A percentile compares a stretch with the other conserved stretches of the same genome.
Evolutionary conservation across 108 stramenopile species (phyloP).

Genomic region (Fistulifera pelliculosa): DNA sequence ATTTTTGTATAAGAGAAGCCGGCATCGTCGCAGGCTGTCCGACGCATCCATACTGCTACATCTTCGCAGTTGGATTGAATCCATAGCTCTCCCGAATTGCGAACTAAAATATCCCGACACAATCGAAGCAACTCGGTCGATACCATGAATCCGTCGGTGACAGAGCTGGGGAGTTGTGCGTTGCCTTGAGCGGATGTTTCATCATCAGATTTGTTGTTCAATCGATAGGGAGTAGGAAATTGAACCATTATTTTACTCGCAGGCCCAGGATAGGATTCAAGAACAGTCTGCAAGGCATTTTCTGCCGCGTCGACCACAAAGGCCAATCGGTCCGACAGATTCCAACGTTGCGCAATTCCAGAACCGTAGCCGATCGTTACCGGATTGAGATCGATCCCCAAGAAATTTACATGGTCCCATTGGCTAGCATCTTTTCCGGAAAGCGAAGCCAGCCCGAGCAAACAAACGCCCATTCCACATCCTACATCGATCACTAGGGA

Average conservation of each 20-base stretch:
- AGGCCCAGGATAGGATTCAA: constrained; percentile 45
- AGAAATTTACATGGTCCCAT: constrained; percentile 50
- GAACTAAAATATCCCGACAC: neutral
- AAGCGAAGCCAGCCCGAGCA: constrained; percentile 40
- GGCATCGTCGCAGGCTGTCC: constrained; percentile 23
- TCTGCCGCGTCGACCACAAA: constrained; percentile 61
- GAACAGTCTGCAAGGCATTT: constrained; percentile 19
- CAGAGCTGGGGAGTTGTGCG: constrained; percentile 55
- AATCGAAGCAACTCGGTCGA: constrained; percentile 37
- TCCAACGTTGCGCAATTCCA: constrained; percentile 46
- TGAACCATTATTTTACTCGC: constrained; percentile 43
- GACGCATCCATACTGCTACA: constrained; percentile 59
- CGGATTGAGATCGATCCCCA: constrained; percentile 60
- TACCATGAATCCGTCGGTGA: constrained; percentile 60
- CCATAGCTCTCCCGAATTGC: constrained; percentile 23
- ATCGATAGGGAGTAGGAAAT: constrained; percentile 68
- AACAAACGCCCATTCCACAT: constrained; percentile 68
- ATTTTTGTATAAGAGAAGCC: constrained; percentile 32
- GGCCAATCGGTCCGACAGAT: constrained; percentile 16
- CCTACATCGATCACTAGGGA: constrained; percentile 69
- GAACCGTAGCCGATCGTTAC: constrained; percentile 45
- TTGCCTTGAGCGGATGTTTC: no score
- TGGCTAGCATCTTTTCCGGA: neutral
- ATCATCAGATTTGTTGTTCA: constrained; percentile 4
- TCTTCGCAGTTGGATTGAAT: constrained; percentile 78